Evolutionary conservation across 257 asterid genomes (phyloP).

Genomic region (Datura wrightii): DNA sequence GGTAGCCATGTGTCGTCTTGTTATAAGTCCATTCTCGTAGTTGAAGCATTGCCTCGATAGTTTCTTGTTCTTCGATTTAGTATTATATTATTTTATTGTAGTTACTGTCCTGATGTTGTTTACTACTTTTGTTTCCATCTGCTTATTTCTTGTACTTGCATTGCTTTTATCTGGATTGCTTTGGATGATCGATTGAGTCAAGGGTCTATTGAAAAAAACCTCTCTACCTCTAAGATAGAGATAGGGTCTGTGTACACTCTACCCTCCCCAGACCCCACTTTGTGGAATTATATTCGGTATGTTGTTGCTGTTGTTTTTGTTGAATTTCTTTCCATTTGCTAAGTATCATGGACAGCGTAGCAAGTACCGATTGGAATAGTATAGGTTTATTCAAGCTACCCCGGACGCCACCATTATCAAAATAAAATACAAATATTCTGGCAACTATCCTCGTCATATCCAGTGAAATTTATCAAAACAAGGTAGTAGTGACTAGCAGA

Average conservation of each 20-base stretch:
- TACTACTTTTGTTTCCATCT: no score
- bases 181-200: no score
- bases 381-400: neutral
- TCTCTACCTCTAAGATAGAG: neutral
- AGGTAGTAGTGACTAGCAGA: neutral
- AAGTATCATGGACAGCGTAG: neutral
- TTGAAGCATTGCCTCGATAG: no score
- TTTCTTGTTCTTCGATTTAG: no score
- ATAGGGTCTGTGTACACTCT: neutral
- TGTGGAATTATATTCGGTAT: no score
- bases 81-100: no score
- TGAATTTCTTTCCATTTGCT: no score
- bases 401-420: neutral
- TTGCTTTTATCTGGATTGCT: no score
- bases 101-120: no score
- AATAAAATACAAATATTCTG: neutral
- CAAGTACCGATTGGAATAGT: neutral
- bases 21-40: no score
- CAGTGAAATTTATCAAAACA: neutral
- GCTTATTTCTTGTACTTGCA: no score
- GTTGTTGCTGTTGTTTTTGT: neutral
- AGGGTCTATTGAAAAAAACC: neutral
- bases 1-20: no score
- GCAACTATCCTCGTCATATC: neutral
- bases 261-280: neutral